Evolutionary conservation across 1,284 basidiomycete genomes (phyloP), one percentile per base, ranked within the genome.

Genomic region (Ganoderma lucidum): DNA sequence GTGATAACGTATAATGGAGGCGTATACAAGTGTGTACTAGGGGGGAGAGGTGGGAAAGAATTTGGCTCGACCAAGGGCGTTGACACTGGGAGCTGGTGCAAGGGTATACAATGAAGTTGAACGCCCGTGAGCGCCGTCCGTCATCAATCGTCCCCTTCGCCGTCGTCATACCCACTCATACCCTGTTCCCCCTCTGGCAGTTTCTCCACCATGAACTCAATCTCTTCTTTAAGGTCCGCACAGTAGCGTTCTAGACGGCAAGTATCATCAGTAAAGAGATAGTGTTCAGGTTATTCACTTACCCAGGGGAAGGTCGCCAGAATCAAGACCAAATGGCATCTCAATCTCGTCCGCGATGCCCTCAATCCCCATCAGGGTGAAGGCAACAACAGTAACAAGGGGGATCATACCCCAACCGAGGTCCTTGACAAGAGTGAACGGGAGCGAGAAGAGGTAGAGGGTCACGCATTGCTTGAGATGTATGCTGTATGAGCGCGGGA

Each of bases 381-480:
- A 95, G 15, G 93, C 91, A 41, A 95, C 91, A 3, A 93, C 89
- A 30, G 93, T 93, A 12, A 94, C 90, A 39, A 96, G 85, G n/a
- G 93, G 93, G 23, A 97, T 84, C 78, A 92, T 93, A 61, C 86
- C 87, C 93, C 93, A 96, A 17, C 91, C 89, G 68, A 95, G 82
- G 64, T 94, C 92, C 66, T 88, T 86, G 61, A 96, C 88, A 39
- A 97, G 86, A 6, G 93, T 94, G 75, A 96, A 90, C 2, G 96
- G 96, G 23, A 97, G 85, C 55, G 93, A 89, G 77, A 96, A 96
- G 14, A 97, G 87, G 81, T 96, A 96, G 1, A 96, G 82, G 2
- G 92, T 92, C n/a, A 96, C 93, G 72, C 93, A 94, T 88, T 97
- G 96, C 80, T 97, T 97, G 76, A 97, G 84, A 80, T 97, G 96